These are phyloP conservation scores for Saccharomycopsis fermentans DNA, from an alignment of 805 yeast genomes.

Conservation along the genomic window DNA sequence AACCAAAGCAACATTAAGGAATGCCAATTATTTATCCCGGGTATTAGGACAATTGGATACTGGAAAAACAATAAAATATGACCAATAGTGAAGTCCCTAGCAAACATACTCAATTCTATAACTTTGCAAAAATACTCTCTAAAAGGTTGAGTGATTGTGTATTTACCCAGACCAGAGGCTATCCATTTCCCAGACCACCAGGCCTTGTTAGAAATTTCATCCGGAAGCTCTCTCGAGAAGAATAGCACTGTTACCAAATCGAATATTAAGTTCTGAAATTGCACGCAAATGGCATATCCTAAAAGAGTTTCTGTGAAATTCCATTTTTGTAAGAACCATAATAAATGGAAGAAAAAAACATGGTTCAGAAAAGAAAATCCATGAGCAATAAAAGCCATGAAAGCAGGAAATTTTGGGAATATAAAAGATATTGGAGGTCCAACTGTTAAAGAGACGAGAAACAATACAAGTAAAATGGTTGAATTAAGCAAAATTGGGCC, in stretches of 20 bases:
- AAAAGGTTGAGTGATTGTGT: slow-evolving; percentile 43
- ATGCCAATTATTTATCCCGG: slow-evolving; percentile 50
- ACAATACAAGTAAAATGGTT: slow-evolving; percentile 29
- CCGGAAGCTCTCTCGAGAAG: slow-evolving; percentile 45
- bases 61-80: slow-evolving; percentile 44
- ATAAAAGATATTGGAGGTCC: slow-evolving; percentile 34
- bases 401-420: slow-evolving; percentile 34
- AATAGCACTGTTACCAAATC: slow-evolving; percentile 34
- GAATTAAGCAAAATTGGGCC: slow-evolving; percentile 41
- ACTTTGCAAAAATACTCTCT: slow-evolving; percentile 50
- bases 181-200: slow-evolving; percentile 70
- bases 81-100: slow-evolving; percentile 42
- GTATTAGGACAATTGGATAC: slow-evolving; percentile 44
- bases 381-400: slow-evolving; percentile 42
- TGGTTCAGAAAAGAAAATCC: slow-evolving; percentile 38
- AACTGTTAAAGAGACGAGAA: slow-evolving; percentile 31
- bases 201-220: slow-evolving; percentile 45
- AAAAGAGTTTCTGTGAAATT: slow-evolving; percentile 41
- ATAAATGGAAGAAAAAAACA: slow-evolving; percentile 37
- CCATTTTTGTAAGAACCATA: slow-evolving; percentile 51
- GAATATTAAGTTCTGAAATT: slow-evolving; percentile 43
- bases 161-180: slow-evolving; percentile 45
- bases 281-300: slow-evolving; percentile 39
- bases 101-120: slow-evolving; percentile 47
- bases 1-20: slow-evolving; percentile 52